Evolutionary conservation across 2,329 filamentous ascomycete species (phyloP).

Genomic region (Hypoxylon sp.): DNA sequence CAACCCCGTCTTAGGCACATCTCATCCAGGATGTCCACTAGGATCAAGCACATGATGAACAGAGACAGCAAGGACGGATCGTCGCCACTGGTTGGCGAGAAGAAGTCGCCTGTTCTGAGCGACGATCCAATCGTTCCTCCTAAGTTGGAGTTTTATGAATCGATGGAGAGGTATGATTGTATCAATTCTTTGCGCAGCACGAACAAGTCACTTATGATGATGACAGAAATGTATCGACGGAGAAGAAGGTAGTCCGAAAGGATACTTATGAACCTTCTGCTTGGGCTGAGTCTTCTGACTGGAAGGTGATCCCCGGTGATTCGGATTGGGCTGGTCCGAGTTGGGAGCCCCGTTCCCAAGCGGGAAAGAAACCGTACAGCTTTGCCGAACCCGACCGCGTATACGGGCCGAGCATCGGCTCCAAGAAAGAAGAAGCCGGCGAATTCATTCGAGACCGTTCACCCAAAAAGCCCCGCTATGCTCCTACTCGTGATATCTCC

Average conservation of each 20-base stretch:
- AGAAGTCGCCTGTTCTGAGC: background rate
- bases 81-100: background rate
- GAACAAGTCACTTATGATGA: background rate
- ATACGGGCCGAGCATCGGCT: background rate
- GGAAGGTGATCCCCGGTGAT: background rate
- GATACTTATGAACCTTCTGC: background rate
- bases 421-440: background rate
- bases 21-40: constrained; percentile 5
- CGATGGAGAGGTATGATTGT: background rate
- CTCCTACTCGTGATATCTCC: background rate
- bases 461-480: background rate
- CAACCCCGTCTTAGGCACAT: background rate
- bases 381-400: background rate
- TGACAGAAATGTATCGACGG: background rate
- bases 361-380: background rate
- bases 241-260: background rate
- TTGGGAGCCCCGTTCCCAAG: background rate
- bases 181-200: background rate
- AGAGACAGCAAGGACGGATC: constrained; percentile 11
- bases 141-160: background rate
- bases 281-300: background rate
- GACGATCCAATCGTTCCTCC: background rate
- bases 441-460: background rate
- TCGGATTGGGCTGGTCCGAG: background rate
- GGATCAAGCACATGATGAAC: constrained; percentile 12